Evolutionary conservation across 352 stramenopile genomes (phyloP).

Genomic region (Pythium coloratum): DNA sequence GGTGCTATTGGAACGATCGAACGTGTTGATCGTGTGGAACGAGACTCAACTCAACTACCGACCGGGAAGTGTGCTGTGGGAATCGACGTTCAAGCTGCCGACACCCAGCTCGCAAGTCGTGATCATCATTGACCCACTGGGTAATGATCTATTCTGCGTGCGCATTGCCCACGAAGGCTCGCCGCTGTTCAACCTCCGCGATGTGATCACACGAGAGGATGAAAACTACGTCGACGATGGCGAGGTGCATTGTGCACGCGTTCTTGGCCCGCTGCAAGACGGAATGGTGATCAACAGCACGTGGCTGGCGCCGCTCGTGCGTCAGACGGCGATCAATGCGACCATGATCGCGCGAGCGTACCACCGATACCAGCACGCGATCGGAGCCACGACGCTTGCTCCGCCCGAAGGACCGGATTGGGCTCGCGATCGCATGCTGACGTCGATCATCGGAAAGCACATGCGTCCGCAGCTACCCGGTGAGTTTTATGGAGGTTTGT

Average conservation of each 20-base stretch:
- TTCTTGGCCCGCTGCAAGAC: slow-evolving; percentile 80
- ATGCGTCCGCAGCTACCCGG: slow-evolving; percentile 82
- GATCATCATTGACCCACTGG: slow-evolving; percentile 82
- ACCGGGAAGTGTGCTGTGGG: slow-evolving; percentile 76
- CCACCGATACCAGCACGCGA: slow-evolving; percentile 74
- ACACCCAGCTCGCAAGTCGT: slow-evolving; percentile 76
- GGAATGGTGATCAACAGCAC: slow-evolving; percentile 83
- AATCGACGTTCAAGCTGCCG: slow-evolving; percentile 71
- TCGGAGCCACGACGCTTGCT: slow-evolving; percentile 55
- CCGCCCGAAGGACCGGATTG: slow-evolving; percentile 66
- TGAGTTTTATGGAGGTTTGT: slow-evolving; percentile 85
- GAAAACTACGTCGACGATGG: slow-evolving; percentile 77
- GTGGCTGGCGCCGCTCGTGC: slow-evolving; percentile 80
- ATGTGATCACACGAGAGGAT: slow-evolving; percentile 72
- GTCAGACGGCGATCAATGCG: slow-evolving; percentile 83
- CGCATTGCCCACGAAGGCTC: slow-evolving; percentile 81
- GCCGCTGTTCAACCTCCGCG: slow-evolving; percentile 70
- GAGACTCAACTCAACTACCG: slow-evolving; percentile 85
- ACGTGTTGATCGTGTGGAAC: slow-evolving; percentile 87
- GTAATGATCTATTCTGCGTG: slow-evolving; percentile 84
- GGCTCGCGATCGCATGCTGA: slow-evolving; percentile 72
- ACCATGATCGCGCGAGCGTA: slow-evolving; percentile 67
- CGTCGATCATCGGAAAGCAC: slow-evolving; percentile 72
- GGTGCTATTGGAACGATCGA: slow-evolving; percentile 55
- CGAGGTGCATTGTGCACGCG: slow-evolving; percentile 78